A percentile compares a stretch with the other conserved stretches of the same genome.
Conservation (phyloP, 805 yeast species). For the Candida qinlingensis region DNA sequence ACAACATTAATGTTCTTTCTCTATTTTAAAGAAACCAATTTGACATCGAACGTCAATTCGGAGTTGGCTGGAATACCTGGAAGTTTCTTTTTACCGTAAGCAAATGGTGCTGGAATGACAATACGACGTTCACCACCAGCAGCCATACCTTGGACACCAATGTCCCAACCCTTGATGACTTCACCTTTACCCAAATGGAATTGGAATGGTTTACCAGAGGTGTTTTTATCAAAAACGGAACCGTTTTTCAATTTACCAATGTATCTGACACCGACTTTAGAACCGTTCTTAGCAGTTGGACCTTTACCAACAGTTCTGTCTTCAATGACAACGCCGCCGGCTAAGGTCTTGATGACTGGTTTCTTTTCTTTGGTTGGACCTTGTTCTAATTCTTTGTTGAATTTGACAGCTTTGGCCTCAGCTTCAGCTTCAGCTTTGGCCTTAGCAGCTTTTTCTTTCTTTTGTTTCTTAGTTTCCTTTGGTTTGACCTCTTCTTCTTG, state of each 20-base stretch:
- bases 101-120: constrained; percentile 91
- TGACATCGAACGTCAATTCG: constrained; percentile 93
- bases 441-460: constrained; percentile 17
- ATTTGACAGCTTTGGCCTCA: constrained; percentile 73
- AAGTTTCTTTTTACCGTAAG: constrained; percentile 88
- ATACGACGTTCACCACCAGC: constrained; percentile 99
- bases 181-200: constrained; percentile 95
- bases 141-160: constrained; percentile 98
- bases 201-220: constrained; percentile 91
- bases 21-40: constrained; percentile 84
- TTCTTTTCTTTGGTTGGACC: constrained; percentile 71
- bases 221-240: constrained; percentile 93
- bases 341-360: constrained; percentile 69
- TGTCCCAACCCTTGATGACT: constrained; percentile 97
- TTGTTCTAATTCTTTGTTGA: constrained; percentile 86
- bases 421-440: constrained; percentile 10
- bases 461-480: constrained; percentile 27
- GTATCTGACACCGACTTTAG: constrained; percentile 94
- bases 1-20: not conserved
- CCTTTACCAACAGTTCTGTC: constrained; percentile 91
- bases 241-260: constrained; percentile 97
- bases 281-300: constrained; percentile 78
- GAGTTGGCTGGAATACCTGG: constrained; percentile 99
- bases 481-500: constrained; percentile 27
- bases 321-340: constrained; percentile 91